Conservation (phyloP, 352 stramenopile genomes). For the Pythium diclinum region DNA sequence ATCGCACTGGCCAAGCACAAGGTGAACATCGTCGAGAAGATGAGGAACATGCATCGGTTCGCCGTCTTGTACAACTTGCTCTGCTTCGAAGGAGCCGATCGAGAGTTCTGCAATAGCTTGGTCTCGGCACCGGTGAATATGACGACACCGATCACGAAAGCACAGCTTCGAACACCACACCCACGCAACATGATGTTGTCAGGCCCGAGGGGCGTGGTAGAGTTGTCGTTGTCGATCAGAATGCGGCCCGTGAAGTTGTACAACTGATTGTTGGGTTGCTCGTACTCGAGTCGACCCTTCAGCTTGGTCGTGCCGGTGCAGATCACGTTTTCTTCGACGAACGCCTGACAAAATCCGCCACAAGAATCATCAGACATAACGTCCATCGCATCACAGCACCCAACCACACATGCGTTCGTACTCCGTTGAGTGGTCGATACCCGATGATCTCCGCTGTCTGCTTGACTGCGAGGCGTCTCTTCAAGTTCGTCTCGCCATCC, state of each 20-base stretch:
- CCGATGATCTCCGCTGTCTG: constrained; percentile 35
- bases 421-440: constrained; percentile 25
- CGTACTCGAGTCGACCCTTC: constrained; percentile 50
- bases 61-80: constrained; percentile 71
- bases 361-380: neutral
- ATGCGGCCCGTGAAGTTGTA: constrained; percentile 72
- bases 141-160: constrained; percentile 70
- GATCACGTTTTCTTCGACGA: constrained; percentile 33
- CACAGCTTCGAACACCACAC: constrained; percentile 54
- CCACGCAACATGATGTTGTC: constrained; percentile 86
- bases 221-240: constrained; percentile 35
- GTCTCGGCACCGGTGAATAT: constrained; percentile 91
- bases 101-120: constrained; percentile 82
- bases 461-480: constrained; percentile 58
- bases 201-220: constrained; percentile 38
- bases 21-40: constrained; percentile 52
- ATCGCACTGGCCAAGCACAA: constrained; percentile 56
- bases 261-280: constrained; percentile 75
- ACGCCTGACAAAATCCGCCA: constrained; percentile 11
- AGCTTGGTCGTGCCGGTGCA: constrained; percentile 34
- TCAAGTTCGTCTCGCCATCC: constrained; percentile 95
- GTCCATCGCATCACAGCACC: constrained; percentile 38
- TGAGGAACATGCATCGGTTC: constrained; percentile 71
- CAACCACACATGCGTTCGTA: neutral
- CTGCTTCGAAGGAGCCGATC: constrained; percentile 62